Percentiles rank a stretch among this genome's conserved stretches.
phyloP scores from a whole-genome alignment of 1,139 yeast species.

The Yamadazyma oceani region DNA sequence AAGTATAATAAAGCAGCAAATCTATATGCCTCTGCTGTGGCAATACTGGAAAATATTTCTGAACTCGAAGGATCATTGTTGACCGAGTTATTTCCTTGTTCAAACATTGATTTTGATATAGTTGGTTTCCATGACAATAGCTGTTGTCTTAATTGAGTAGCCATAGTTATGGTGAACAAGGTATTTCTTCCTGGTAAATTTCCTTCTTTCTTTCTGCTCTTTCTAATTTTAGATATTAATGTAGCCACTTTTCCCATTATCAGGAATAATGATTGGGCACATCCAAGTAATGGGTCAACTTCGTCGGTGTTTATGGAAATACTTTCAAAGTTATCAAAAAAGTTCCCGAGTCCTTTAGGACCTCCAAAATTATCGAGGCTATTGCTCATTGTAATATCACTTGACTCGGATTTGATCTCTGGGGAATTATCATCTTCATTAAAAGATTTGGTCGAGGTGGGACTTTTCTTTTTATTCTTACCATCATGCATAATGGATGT shows the following conservation, averaged over 20 bases:
- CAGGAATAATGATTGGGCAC: slow-evolving; percentile 63
- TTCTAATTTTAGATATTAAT: slow-evolving; percentile 51
- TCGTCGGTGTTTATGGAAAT: slow-evolving; percentile 32
- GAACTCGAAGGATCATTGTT: slow-evolving; percentile 29
- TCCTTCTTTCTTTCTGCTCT: slow-evolving; percentile 16
- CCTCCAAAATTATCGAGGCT: slow-evolving; percentile 12
- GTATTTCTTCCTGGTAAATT: slow-evolving; percentile 30
- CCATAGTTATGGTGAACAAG: slow-evolving; percentile 49
- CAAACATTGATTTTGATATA: slow-evolving; percentile 34
- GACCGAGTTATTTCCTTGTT: slow-evolving; percentile 20
- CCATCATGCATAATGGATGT: slow-evolving; percentile 27
- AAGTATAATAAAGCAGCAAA: slow-evolving; percentile 57
- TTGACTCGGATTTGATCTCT: slow-evolving; percentile 25
- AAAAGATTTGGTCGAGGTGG: slow-evolving; percentile 4
- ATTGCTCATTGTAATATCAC: slow-evolving; percentile 14
- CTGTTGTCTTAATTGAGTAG: slow-evolving; percentile 54
- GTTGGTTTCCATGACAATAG: slow-evolving; percentile 58
- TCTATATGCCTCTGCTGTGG: slow-evolving; percentile 70
- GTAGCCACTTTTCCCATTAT: slow-evolving; percentile 64
- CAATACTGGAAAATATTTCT: slow-evolving; percentile 59
- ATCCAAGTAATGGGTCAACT: slow-evolving; percentile 65
- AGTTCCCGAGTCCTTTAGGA: slow-evolving; percentile 18
- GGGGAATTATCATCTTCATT: slow-evolving; percentile 21
- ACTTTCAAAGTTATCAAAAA: slow-evolving; percentile 35
- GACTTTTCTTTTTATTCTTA: slow-evolving; percentile 13